A percentile compares a stretch with the other conserved stretches of the same genome.
These are phyloP conservation scores for Eutrema heterophyllum DNA, from an alignment of 345 rosid genomes.

Conservation along the genomic window DNA sequence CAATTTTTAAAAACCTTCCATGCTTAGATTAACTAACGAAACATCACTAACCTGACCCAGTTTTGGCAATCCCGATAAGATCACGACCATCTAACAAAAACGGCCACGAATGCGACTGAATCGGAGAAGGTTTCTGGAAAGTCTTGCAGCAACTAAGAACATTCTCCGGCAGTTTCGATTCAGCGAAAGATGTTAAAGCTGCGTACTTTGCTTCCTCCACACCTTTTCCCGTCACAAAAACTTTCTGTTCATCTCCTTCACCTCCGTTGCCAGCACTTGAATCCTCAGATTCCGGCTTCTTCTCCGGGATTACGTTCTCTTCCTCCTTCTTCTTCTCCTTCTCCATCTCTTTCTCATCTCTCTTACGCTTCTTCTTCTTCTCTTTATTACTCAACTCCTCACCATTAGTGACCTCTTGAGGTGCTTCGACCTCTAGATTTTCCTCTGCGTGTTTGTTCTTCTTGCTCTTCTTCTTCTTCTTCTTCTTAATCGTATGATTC, in stretches of 20 bases:
- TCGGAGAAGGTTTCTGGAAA: conserved; percentile 77
- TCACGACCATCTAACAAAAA: conserved; percentile 86
- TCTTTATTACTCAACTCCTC: conserved; percentile 34
- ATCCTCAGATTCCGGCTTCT: conserved; percentile 6
- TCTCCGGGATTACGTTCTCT: conserved; percentile 1
- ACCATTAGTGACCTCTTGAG: conserved; percentile 13
- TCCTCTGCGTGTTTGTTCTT: conserved; percentile 27
- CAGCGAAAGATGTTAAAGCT: conserved; percentile 49
- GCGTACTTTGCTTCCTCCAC: conserved; percentile 56
- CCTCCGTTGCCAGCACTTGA: neutral
- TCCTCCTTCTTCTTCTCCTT: conserved; percentile 31
- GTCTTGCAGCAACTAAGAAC: conserved; percentile 73
- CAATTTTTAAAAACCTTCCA: neutral
- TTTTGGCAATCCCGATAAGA: conserved; percentile 88
- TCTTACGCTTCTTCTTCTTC: conserved; percentile 42
- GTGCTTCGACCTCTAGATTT: conserved; percentile 18
- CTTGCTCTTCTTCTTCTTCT: conserved; percentile 41
- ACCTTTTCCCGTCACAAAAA: conserved; percentile 61
- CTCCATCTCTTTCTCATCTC: conserved; percentile 30
- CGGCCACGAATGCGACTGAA: conserved; percentile 95
- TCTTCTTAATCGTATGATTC: conserved; percentile 4
- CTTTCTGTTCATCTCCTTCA: conserved; percentile 36
- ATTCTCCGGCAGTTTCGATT: conserved; percentile 55
- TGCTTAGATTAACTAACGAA: neutral
- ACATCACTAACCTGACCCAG: conserved; percentile 78